phyloP scores from a whole-genome alignment of 768 basidiomycete species.

The Chlorophyllum brunneum region DNA sequence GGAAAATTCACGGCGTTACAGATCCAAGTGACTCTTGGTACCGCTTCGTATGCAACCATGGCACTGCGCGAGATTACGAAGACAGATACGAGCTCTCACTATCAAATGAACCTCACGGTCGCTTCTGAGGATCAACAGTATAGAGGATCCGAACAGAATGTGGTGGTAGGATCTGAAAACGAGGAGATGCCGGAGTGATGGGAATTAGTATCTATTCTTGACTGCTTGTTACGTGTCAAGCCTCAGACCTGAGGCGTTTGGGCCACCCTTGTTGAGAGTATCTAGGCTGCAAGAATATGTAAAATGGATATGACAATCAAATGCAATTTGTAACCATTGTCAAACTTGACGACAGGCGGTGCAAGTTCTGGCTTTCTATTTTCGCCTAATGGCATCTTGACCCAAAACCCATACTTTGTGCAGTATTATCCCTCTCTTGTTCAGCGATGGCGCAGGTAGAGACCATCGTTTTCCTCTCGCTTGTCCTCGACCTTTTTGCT shows the following conservation, averaged over 20 bases:
- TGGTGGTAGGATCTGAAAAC: slow-evolving; percentile 26
- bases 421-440: background rate
- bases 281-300: too few relatives aligned
- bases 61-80: slow-evolving; percentile 93
- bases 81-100: slow-evolving; percentile 91
- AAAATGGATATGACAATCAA: too few relatives aligned
- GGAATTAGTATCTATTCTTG: background rate
- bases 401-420: background rate
- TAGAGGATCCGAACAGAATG: slow-evolving; percentile 44
- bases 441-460: slow-evolving; percentile 62
- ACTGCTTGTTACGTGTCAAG: background rate
- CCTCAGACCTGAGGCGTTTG: background rate
- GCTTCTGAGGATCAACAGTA: slow-evolving; percentile 82
- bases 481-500: slow-evolving; percentile 86
- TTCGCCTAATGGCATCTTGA: background rate
- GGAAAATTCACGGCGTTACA: slow-evolving; percentile 90
- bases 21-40: slow-evolving; percentile 79
- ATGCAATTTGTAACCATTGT: too few relatives aligned
- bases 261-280: too few relatives aligned
- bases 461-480: slow-evolving; percentile 81
- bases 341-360: too few relatives aligned
- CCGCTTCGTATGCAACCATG: slow-evolving; percentile 97
- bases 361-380: too few relatives aligned
- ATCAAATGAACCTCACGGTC: slow-evolving; percentile 76
- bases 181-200: slow-evolving; percentile 12